Evolutionary conservation across 2,329 filamentous ascomycete species (phyloP), one percentile per base, ranked within the genome.

Genomic region (Neofusicoccum kwambonambiense): DNA sequence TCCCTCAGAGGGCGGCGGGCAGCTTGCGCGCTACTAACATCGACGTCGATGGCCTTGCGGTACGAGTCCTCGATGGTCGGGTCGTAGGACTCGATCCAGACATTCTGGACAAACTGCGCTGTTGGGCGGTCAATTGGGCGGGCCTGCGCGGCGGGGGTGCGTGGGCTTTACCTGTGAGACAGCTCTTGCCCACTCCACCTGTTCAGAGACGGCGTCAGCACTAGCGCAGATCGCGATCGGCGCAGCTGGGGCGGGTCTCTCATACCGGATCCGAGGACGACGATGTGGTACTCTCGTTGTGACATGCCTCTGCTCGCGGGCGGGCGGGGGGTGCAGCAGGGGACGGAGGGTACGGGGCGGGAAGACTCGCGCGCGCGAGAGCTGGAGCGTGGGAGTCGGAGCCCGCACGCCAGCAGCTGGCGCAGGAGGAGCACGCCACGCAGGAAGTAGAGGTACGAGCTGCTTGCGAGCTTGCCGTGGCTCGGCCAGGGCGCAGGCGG

Each of bases 141-240:
- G 50, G 2, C 42, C 34, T 34, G 71, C 49, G 49, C 65, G 34
- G 19, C 11, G 37, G 42, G 66, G 62, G 17, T 50, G 66, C 57
- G 64, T 66, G 70, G 64, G 65, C 66, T 82, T 76, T 83, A 95
- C 92, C 91, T 78, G 92, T 96, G 71, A 96, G 83, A 83, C 92
- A 96, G 77, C 92, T 96, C 80, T 96, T 96, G 68, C 92, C 92
- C 75, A 96, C 92, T 77, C 92, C 92, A 80, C 92, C 90, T 92
- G 66, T 65, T 69, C 66, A 65, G 15, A n/a, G 19, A 35, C 47
- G 39, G 27, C 37, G 47, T 61, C 39, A 65, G 63, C 45, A 42
- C 63, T 45, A 68, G 64, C 64, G 57, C 65, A 68, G 63, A 67
- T 45, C 63, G 66, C 57, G 39, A 66, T 56, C 37, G 34, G 51